Conservation (phyloP, 768 basidiomycete genomes). For the Hemileccinum impolitum region DNA sequence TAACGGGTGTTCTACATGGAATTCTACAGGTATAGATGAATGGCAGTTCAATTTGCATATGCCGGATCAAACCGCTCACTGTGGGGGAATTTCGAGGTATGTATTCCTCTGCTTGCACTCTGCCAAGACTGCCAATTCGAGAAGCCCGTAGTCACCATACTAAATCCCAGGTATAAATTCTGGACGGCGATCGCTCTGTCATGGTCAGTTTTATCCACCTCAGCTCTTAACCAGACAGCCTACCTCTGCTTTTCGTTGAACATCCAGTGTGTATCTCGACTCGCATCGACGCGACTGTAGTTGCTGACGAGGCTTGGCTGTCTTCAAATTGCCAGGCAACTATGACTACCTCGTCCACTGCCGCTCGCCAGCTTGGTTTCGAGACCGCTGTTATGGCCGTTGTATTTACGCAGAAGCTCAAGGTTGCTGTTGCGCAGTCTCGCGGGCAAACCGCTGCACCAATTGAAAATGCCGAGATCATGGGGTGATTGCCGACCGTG, state of each 20-base stretch:
- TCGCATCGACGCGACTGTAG: neutral
- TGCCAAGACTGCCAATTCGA: too few relatives aligned
- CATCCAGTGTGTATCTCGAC: constrained; percentile 6
- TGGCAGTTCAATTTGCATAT: too few relatives aligned
- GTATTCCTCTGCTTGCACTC: too few relatives aligned
- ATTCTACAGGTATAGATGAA: too few relatives aligned
- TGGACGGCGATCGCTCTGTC: neutral
- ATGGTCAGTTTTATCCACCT: neutral
- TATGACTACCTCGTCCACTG: neutral
- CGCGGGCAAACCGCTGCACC: neutral
- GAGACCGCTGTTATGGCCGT: constrained; percentile 22
- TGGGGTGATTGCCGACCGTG: too few relatives aligned
- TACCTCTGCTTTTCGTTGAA: neutral
- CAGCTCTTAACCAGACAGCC: neutral
- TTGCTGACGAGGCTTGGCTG: neutral
- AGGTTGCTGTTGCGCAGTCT: constrained; percentile 15
- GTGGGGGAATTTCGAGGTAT: too few relatives aligned
- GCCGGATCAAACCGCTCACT: too few relatives aligned
- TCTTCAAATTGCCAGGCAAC: neutral
- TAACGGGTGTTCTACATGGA: too few relatives aligned
- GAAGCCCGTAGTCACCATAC: too few relatives aligned
- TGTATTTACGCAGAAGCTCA: constrained; percentile 22
- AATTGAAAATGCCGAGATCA: neutral
- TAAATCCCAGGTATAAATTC: constrained; percentile 15
- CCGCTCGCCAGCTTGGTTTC: constrained; percentile 8